Evolutionary conservation across 2,329 filamentous ascomycete genomes (phyloP).

Genomic region (Bipolaris gigantea): DNA sequence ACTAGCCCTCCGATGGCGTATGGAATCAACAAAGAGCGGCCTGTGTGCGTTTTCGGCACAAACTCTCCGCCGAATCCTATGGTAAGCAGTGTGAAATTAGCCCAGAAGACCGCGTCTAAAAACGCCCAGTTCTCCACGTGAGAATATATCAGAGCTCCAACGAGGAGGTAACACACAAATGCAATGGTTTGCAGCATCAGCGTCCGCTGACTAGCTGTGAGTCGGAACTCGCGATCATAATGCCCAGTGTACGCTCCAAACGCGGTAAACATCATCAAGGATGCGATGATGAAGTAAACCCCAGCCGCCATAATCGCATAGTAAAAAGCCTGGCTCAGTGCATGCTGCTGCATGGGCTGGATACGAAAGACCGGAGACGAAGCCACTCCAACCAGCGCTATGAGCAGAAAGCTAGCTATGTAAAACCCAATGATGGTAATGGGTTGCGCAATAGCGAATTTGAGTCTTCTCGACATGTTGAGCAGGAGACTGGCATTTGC

Average conservation of each 20-base stretch:
- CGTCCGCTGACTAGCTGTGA: conserved; percentile 60
- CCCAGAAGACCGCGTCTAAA: conserved; percentile 59
- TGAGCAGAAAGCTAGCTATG: conserved; percentile 56
- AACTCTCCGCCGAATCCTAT: conserved; percentile 58
- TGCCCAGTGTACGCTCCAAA: conserved; percentile 58
- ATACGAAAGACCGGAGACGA: conserved; percentile 50
- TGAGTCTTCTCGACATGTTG: conserved; percentile 61
- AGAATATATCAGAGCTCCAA: conserved; percentile 52
- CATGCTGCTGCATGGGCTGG: conserved; percentile 47
- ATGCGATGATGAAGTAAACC: conserved; percentile 59
- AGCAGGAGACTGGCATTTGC: conserved; percentile 60
- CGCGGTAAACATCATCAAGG: conserved; percentile 58
- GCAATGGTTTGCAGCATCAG: conserved; percentile 57
- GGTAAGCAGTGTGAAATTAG: conserved; percentile 59
- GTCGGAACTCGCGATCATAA: conserved; percentile 59
- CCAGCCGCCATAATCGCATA: conserved; percentile 61
- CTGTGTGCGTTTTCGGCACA: conserved; percentile 53
- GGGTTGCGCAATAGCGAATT: conserved; percentile 60
- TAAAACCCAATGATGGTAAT: conserved; percentile 64
- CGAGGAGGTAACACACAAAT: conserved; percentile 53
- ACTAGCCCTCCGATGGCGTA: conserved; percentile 60
- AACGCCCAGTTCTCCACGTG: conserved; percentile 57
- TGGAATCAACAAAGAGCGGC: conserved; percentile 56
- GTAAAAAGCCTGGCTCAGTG: conserved; percentile 61
- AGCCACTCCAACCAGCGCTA: conserved; percentile 55